Conservation (phyloP, 108 stramenopile species). For the Aureococcus anophagefferens region DNA sequence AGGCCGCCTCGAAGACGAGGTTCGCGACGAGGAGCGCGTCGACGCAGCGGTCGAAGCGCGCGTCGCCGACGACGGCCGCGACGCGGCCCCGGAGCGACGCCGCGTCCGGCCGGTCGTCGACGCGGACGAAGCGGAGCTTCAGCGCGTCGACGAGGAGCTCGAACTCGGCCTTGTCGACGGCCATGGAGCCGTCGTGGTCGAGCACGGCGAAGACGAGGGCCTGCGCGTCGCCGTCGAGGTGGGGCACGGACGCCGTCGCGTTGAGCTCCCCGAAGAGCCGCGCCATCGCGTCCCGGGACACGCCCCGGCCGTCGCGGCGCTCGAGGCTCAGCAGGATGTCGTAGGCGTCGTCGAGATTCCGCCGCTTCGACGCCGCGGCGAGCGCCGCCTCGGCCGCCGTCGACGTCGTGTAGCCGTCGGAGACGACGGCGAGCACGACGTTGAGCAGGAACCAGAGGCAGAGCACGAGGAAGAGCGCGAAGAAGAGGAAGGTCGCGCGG, state of each 20-base stretch:
- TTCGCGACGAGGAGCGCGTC: neutral
- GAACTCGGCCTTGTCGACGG: neutral
- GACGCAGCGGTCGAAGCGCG: neutral
- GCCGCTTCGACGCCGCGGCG: no score
- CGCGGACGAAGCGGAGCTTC: no score
- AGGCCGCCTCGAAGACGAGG: neutral
- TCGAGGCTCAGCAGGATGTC: no score
- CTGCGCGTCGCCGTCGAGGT: neutral
- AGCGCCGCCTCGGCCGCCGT: no score
- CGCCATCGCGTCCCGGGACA: no score
- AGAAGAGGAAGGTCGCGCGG: neutral
- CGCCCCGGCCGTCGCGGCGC: no score
- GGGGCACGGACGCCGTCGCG: no score
- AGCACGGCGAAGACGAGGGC: neutral
- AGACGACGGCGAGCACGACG: slow-evolving; percentile 1
- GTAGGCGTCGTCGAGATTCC: no score
- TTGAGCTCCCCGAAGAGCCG: no score
- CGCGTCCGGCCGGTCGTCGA: no score
- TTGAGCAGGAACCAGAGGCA: slow-evolving; percentile 2
- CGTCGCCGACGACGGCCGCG: neutral
- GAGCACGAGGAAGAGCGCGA: neutral
- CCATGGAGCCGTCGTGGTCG: neutral
- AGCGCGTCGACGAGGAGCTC: no score
- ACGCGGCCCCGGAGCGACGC: neutral
- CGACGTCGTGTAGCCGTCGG: no score